Conservation (phyloP, 202 grass and related monocot genomes). For the Zoysia matrella region DNA sequence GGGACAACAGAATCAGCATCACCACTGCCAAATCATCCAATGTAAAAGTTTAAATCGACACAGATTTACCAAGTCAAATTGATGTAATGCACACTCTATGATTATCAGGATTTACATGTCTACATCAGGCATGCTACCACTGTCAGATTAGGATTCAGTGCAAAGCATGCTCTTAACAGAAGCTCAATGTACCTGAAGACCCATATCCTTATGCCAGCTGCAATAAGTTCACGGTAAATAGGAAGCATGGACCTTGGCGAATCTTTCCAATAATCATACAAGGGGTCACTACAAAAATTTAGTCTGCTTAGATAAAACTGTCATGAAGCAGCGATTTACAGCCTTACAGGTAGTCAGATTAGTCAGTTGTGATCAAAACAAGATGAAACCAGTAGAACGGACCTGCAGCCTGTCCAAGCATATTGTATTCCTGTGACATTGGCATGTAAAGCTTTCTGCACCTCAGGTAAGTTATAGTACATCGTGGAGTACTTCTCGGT, state of each 20-base stretch:
- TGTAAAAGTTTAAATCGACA: slow-evolving; percentile 14
- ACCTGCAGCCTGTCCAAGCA: slow-evolving; percentile 67
- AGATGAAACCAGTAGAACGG: slow-evolving; percentile 32
- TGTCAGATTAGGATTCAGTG: neutral
- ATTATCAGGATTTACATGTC: neutral
- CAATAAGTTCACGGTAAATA: slow-evolving; percentile 77
- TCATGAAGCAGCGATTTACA: neutral
- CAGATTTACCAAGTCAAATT: neutral
- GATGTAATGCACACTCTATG: neutral
- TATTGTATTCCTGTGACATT: slow-evolving; percentile 76
- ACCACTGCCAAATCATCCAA: slow-evolving; percentile 54
- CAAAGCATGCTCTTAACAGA: neutral
- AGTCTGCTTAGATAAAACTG: slow-evolving; percentile 4
- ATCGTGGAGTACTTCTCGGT: slow-evolving; percentile 56
- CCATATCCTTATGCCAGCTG: slow-evolving; percentile 70
- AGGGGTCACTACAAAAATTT: slow-evolving; percentile 47
- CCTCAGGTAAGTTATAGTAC: slow-evolving; percentile 77
- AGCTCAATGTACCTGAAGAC: slow-evolving; percentile 71
- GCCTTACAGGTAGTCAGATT: neutral
- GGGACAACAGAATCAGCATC: slow-evolving; percentile 83
- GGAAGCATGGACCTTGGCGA: slow-evolving; percentile 74
- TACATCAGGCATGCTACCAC: neutral
- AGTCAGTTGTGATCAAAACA: slow-evolving; percentile 33
- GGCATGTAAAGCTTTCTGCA: slow-evolving; percentile 81
- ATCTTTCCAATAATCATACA: slow-evolving; percentile 66